Evolutionary conservation across 2,329 filamentous ascomycete species (phyloP), one percentile per base, ranked within the genome.

Genomic region (Diaporthe humulicola): DNA sequence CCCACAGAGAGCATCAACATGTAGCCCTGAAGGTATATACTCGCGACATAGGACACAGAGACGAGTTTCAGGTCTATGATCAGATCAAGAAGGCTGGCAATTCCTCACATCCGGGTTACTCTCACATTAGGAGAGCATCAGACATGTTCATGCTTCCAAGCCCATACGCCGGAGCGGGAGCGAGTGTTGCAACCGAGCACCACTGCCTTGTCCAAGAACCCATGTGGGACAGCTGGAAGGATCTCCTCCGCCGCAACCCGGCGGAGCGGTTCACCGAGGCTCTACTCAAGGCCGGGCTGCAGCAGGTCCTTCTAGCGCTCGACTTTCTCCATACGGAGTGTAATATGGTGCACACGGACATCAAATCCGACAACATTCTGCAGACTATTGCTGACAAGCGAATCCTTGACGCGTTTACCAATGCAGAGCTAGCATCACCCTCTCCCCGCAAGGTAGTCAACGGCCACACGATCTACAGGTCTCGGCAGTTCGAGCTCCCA

Each of bases 311-410:
- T 28, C 22, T 61, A 22, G 67, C 36, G 9, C 17, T 71, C 22
- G 67, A 71, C 67, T 71, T 45, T 42, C 42, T 71, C 22, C 50
- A 71, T 19, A 25, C 48, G 6, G 50, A 58, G 50, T 71, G 67
- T 50, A 79, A 69, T 66, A 10, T 61, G 12, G 70, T 61, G 14
- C 56, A 73, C 28, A 67, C 56, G 19, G 57, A 60, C 9, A 67
- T 80, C 2, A 80, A 80, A 45, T 56, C 77, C 6, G 77, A 80
- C 45, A 80, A 79, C 19, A 78, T 80, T 22, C 75, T 80, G 71
- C 70, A 79, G 52, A 77, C 73, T 0, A 74, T 80, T 45, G 79
- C 78, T 66, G 78, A 78, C 74, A 77, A 82, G 70, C 70, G 74
- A 33, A 81, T 82, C 14, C 58, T 64, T 6, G 38, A 30, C 3